phyloP scores from a whole-genome alignment of 768 basidiomycete genomes.

The Leucocoprinus sp. region DNA sequence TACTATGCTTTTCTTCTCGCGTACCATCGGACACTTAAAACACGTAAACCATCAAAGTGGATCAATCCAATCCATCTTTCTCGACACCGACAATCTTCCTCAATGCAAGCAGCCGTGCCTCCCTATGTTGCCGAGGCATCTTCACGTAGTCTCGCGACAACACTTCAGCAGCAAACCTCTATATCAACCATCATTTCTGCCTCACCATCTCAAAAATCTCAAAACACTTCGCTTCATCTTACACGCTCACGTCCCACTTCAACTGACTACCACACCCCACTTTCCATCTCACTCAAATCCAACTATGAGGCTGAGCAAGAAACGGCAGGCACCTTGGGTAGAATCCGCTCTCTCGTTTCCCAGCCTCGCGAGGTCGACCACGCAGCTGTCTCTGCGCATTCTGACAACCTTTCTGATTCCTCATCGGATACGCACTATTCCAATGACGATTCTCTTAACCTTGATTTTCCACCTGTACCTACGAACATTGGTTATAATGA shows the following conservation, averaged over 20 bases:
- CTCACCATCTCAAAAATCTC: slow-evolving; percentile 7
- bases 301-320: slow-evolving; percentile 26
- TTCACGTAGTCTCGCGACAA: neutral
- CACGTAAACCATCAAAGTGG: slow-evolving; percentile 16
- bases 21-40: slow-evolving; percentile 21
- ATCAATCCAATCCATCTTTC: slow-evolving; percentile 11
- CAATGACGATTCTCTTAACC: slow-evolving; percentile 18
- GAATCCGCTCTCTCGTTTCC: slow-evolving; percentile 41
- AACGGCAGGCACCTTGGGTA: slow-evolving; percentile 36
- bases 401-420: slow-evolving; percentile 18
- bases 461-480: slow-evolving; percentile 22
- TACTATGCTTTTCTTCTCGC: slow-evolving; percentile 9
- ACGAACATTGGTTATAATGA: slow-evolving; percentile 36
- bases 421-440: slow-evolving; percentile 2
- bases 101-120: neutral
- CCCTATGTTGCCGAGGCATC: neutral
- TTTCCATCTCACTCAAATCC: slow-evolving; percentile 5
- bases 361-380: slow-evolving; percentile 47
- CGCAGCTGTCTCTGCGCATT: slow-evolving; percentile 29
- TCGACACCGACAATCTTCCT: slow-evolving; percentile 9
- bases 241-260: slow-evolving; percentile 5
- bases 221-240: slow-evolving; percentile 3
- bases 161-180: slow-evolving; percentile 5
- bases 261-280: neutral
- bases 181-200: slow-evolving; percentile 11